A percentile compares a stretch with the other conserved stretches of the same genome.
phyloP scores from a whole-genome alignment of 2,329 filamentous ascomycete species.

The Paramyrothecium sp. region DNA sequence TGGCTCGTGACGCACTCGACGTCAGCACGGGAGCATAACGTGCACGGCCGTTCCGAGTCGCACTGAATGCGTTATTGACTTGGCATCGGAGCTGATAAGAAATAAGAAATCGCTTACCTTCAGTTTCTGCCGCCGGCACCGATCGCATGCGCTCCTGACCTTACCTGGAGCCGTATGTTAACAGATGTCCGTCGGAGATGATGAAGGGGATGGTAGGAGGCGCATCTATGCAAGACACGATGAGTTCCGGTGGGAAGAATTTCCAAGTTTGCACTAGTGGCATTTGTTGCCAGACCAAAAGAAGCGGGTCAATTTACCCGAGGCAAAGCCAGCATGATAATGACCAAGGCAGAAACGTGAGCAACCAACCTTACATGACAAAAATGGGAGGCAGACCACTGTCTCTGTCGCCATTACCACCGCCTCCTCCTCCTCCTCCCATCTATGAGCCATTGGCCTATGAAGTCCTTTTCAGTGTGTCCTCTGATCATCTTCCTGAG shows the following conservation, averaged over 20 bases:
- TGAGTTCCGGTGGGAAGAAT: neutral
- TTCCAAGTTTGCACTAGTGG: neutral
- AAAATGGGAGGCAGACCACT: neutral
- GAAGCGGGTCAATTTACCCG: too few species aligned
- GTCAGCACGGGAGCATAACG: conserved; percentile 22
- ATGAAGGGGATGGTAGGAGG: neutral
- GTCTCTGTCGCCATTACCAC: neutral
- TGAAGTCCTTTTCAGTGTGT: conserved; percentile 5
- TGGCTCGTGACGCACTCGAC: conserved; percentile 14
- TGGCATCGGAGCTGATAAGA: neutral
- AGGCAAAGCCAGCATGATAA: too few species aligned
- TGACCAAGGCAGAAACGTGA: too few species aligned
- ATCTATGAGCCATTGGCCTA: neutral
- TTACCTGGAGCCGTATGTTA: neutral
- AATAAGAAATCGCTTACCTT: conserved; percentile 3
- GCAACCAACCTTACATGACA: too few species aligned
- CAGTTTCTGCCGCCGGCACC: conserved; percentile 9
- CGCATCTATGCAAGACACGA: neutral
- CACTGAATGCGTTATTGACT: too few species aligned
- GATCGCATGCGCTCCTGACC: conserved; percentile 5
- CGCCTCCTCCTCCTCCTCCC: neutral
- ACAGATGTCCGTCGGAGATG: neutral
- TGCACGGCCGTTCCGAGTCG: conserved; percentile 25
- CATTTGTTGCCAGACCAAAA: too few species aligned
- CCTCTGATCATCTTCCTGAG: conserved; percentile 4